phyloP scores from a whole-genome alignment of 2,329 filamentous ascomycete species.

The Talaromyces sp. region DNA sequence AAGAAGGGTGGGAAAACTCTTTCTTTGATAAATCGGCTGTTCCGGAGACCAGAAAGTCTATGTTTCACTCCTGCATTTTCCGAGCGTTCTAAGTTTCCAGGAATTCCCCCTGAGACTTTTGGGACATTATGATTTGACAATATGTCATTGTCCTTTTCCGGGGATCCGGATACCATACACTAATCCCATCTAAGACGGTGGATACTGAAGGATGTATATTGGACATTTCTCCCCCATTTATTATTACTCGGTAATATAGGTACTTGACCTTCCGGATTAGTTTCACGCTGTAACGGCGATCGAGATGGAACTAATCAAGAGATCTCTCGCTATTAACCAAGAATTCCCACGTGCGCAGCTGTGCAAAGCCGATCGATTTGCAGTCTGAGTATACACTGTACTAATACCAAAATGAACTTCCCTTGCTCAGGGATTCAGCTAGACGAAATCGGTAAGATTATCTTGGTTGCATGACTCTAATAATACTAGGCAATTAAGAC shows the following conservation, averaged over 20 bases:
- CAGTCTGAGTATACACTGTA: not conserved
- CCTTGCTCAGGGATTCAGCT: not conserved
- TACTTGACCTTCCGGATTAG: not conserved
- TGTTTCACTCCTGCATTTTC: not conserved
- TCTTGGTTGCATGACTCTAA: not conserved
- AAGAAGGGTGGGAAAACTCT: not conserved
- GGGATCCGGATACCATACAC: not conserved
- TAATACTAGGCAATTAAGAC: not conserved
- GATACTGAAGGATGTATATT: not conserved
- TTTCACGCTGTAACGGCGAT: not conserved
- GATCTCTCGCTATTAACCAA: not conserved
- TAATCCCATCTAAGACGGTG: not conserved
- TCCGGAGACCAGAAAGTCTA: not conserved
- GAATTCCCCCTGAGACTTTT: not conserved
- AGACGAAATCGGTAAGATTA: not conserved
- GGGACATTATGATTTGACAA: not conserved
- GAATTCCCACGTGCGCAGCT: not conserved
- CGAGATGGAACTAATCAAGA: not conserved
- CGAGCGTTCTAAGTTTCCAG: not conserved
- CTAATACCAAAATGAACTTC: not conserved
- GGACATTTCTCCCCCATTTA: not conserved
- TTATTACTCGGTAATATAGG: too few relatives aligned
- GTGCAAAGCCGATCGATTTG: not conserved
- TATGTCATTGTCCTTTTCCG: not conserved
- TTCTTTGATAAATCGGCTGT: not conserved